Evolutionary conservation across 2,329 filamentous ascomycete species (phyloP).

Genomic region (Aspergillus ibericus): DNA sequence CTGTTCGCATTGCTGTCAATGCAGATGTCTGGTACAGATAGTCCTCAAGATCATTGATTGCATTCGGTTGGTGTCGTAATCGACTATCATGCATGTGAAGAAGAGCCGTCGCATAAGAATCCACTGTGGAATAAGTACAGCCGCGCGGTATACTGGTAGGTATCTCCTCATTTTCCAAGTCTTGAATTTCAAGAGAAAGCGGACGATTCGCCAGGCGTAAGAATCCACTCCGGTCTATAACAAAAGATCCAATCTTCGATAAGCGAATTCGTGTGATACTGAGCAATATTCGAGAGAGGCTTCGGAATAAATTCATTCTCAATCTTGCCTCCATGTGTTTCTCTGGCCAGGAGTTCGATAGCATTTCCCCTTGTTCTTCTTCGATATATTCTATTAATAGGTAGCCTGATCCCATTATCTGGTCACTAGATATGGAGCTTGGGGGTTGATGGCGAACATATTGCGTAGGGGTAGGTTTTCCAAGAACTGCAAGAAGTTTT

Average conservation of each 20-base stretch:
- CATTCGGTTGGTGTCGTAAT: constrained; percentile 26
- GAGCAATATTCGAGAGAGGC: constrained; percentile 14
- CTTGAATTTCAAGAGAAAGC: constrained; percentile 17
- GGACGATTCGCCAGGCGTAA: constrained; percentile 17
- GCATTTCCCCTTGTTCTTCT: constrained; percentile 18
- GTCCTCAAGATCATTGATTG: constrained; percentile 15
- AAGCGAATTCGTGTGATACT: constrained; percentile 20
- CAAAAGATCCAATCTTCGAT: constrained; percentile 36
- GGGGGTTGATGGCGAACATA: constrained; percentile 1
- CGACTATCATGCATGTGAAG: constrained; percentile 2
- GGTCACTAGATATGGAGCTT: background rate
- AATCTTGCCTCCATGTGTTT: constrained; percentile 12
- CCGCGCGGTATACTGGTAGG: constrained; percentile 22
- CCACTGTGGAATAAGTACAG: constrained; percentile 22
- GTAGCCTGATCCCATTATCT: constrained; percentile 11
- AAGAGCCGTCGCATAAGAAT: constrained; percentile 24
- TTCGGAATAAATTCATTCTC: constrained; percentile 22
- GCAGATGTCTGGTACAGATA: constrained; percentile 20
- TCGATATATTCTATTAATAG: constrained; percentile 25
- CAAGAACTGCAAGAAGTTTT: background rate
- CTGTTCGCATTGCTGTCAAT: constrained; percentile 31
- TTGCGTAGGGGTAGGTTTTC: background rate
- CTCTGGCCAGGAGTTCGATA: constrained; percentile 25
- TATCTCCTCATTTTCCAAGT: constrained; percentile 26
- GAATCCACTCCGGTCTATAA: constrained; percentile 14